These are phyloP conservation scores for Penicillium antarcticum DNA, from an alignment of 495 filamentous ascomycete genomes.

Conservation along the genomic window DNA sequence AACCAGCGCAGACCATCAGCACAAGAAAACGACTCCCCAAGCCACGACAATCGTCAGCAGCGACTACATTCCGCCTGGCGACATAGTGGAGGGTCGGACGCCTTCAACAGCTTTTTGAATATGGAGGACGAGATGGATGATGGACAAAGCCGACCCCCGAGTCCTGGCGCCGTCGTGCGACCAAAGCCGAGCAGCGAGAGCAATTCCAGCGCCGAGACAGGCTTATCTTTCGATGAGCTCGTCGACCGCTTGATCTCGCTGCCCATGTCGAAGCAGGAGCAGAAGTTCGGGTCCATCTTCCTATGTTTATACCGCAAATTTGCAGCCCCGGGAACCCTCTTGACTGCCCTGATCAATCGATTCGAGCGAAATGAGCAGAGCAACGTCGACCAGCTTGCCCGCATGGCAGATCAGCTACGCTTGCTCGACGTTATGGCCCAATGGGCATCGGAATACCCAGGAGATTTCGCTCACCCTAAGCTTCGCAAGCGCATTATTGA, in stretches of 20 bases:
- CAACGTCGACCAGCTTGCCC: conserved; percentile 60
- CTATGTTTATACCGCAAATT: conserved; percentile 96
- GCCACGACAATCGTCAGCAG: conserved; percentile 31
- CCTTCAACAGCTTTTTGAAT: conserved; percentile 43
- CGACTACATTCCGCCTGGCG: conserved; percentile 39
- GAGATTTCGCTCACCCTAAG: conserved; percentile 81
- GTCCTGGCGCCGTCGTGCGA: conserved; percentile 30
- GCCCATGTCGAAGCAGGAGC: conserved; percentile 79
- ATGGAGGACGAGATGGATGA: conserved; percentile 46
- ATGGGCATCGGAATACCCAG: conserved; percentile 88
- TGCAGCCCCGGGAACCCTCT: conserved; percentile 70
- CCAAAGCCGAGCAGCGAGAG: conserved; percentile 33
- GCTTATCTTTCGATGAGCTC: conserved; percentile 79
- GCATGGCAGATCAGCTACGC: conserved; percentile 74
- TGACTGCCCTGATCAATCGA: conserved; percentile 68
- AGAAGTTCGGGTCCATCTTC: conserved; percentile 82
- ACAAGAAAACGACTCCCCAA: conserved; percentile 26
- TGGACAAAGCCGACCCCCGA: conserved; percentile 26
- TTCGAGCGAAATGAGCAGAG: conserved; percentile 67
- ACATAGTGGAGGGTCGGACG: conserved; percentile 40
- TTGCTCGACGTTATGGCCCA: conserved; percentile 79
- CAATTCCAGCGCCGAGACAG: conserved; percentile 42
- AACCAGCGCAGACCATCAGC: conserved; percentile 33
- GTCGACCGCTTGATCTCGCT: conserved; percentile 79
- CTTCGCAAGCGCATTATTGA: conserved; percentile 66